A percentile compares a stretch with the other conserved stretches of the same genome.
Evolutionary conservation across 2,329 filamentous ascomycete species (phyloP).

Genomic region (Helminthosporium solani): DNA sequence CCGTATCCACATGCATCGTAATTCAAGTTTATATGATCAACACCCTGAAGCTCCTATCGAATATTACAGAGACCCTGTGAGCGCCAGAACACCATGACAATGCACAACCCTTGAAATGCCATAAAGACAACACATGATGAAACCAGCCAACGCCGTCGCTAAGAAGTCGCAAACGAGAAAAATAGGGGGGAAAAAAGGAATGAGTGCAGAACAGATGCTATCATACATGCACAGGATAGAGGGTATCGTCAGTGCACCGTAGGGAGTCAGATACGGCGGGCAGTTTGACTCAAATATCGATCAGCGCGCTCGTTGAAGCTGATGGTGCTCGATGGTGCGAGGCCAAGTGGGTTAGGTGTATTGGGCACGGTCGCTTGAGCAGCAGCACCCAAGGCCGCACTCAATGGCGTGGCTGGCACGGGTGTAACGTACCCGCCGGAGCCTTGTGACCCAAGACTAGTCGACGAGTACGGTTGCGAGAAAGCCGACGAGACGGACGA

Average conservation of each 20-base stretch:
- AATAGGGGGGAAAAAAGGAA: background rate
- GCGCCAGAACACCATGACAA: constrained; percentile 1
- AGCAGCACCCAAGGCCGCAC: constrained; percentile 83
- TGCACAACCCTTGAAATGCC: constrained; percentile 3
- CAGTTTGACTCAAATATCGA: constrained; percentile 32
- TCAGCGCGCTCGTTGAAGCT: constrained; percentile 42
- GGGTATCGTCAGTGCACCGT: background rate
- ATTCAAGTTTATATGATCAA: background rate
- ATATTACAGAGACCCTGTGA: background rate
- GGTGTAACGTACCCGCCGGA: constrained; percentile 53
- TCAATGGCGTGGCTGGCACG: constrained; percentile 83
- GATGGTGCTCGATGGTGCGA: constrained; percentile 26
- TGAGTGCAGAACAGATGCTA: background rate
- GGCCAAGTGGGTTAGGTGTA: constrained; percentile 30
- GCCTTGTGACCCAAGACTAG: constrained; percentile 29
- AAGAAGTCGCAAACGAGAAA: constrained; percentile 5
- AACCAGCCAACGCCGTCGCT: constrained; percentile 21
- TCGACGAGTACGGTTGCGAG: constrained; percentile 29
- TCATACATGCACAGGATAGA: background rate
- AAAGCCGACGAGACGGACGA: constrained; percentile 31
- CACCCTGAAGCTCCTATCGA: background rate
- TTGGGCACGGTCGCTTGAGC: constrained; percentile 87
- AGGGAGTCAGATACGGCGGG: constrained; percentile 25
- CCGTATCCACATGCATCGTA: background rate
- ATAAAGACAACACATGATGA: constrained; percentile 6